phyloP scores from a whole-genome alignment of 1,139 yeast genomes.

The Blastobotrys arbuscula region DNA sequence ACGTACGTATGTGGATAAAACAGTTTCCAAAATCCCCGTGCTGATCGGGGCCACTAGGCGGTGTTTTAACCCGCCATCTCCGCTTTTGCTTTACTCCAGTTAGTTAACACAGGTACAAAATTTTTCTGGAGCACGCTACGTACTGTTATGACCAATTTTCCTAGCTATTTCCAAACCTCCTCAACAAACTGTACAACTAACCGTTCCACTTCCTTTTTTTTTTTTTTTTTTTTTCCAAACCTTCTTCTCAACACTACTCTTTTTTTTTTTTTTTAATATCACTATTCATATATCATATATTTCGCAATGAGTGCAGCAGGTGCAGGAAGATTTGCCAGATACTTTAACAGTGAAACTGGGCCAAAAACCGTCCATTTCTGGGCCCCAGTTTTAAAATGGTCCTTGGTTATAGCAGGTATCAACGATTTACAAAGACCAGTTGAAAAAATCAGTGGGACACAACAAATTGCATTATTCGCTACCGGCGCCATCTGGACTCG shows the following conservation, averaged over 20 bases:
- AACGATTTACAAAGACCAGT: slow-evolving; percentile 86
- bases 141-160: no score
- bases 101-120: no score
- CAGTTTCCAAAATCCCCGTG: no score
- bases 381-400: slow-evolving; percentile 60
- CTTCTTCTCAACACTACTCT: neutral
- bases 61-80: no score
- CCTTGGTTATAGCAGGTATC: slow-evolving; percentile 84
- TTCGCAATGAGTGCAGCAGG: slow-evolving; percentile 46
- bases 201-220: neutral
- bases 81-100: no score
- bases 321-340: slow-evolving; percentile 50
- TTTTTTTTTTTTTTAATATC: neutral
- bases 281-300: neutral
- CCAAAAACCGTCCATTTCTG: slow-evolving; percentile 95
- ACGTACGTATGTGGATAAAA: no score
- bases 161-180: no score
- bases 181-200: no score
- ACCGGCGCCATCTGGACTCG: slow-evolving; percentile 98
- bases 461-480: slow-evolving; percentile 80
- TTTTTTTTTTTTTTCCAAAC: neutral
- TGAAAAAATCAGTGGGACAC: slow-evolving; percentile 86
- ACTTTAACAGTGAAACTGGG: slow-evolving; percentile 83
- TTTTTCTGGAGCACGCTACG: no score
- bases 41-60: no score